Percentiles rank a stretch among this genome's conserved stretches.
phyloP scores from a whole-genome alignment of 345 rosid genomes.

The Pistacia atlantica region DNA sequence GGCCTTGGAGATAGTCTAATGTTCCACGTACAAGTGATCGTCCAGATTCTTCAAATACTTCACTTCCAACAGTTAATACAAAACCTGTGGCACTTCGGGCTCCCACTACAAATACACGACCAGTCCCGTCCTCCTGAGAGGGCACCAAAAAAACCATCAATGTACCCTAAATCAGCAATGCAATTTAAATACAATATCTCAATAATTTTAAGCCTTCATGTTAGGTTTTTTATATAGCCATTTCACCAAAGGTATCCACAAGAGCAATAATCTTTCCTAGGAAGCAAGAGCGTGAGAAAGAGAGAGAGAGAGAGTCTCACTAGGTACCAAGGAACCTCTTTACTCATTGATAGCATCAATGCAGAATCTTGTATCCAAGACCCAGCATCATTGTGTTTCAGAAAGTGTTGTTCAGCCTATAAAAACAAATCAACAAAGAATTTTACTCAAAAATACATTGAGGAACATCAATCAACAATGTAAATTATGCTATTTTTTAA shows the following conservation, averaged over 20 bases:
- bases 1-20: conserved; percentile 91
- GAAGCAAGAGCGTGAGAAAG: neutral
- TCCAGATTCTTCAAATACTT: conserved; percentile 93
- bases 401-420: conserved; percentile 94
- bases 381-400: conserved; percentile 95
- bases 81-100: conserved; percentile 77
- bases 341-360: conserved; percentile 84
- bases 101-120: conserved; percentile 69
- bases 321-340: conserved; percentile 98
- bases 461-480: neutral
- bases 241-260: conserved; percentile 13
- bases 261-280: neutral
- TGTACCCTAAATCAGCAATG: neutral
- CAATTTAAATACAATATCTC: conserved; percentile 3
- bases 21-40: conserved; percentile 93
- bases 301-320: conserved; percentile 42
- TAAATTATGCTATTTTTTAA: neutral
- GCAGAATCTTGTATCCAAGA: conserved; percentile 99
- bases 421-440: conserved; percentile 20
- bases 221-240: conserved; percentile 3
- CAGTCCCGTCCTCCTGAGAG: conserved; percentile 81
- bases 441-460: neutral
- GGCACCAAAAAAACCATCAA: neutral
- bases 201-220: conserved; percentile 8
- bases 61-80: conserved; percentile 64